Percentiles rank a stretch among this genome's conserved stretches.
Evolutionary conservation across 2,329 filamentous ascomycete species (phyloP).

Genomic region (Aureobasidium sp.): DNA sequence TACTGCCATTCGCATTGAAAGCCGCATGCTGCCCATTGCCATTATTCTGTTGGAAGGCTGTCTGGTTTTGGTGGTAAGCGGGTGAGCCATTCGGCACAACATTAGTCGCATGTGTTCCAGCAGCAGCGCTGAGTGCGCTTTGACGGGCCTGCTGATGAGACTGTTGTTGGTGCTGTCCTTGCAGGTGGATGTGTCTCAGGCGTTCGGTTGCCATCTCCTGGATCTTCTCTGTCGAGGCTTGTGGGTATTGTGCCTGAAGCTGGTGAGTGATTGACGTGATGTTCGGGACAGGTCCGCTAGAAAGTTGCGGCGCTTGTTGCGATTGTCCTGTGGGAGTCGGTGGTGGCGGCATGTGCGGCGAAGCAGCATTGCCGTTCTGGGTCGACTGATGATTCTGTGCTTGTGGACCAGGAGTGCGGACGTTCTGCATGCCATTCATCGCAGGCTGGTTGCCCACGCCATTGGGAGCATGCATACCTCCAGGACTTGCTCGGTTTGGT

Average conservation of each 20-base stretch:
- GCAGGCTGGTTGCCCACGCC: conserved; percentile 15
- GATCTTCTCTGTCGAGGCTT: conserved; percentile 45
- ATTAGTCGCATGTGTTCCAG: conserved; percentile 21
- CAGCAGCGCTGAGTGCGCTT: conserved; percentile 31
- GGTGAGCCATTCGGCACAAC: conserved; percentile 9
- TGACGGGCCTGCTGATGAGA: conserved; percentile 25
- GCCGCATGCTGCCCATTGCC: not conserved
- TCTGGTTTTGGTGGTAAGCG: conserved; percentile 13
- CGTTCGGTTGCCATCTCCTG: conserved; percentile 44
- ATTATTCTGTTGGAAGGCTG: conserved; percentile 15
- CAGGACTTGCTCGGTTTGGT: conserved; percentile 15
- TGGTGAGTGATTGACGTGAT: conserved; percentile 46
- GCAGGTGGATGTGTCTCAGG: conserved; percentile 24
- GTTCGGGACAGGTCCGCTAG: conserved; percentile 45
- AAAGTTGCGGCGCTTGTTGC: conserved; percentile 38
- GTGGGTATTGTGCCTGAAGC: conserved; percentile 43
- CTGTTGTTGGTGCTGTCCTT: conserved; percentile 19
- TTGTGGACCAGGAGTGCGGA: conserved; percentile 6
- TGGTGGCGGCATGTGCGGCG: conserved; percentile 30
- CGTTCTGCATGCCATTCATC: conserved; percentile 16
- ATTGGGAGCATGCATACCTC: not conserved
- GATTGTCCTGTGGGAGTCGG: conserved; percentile 23
- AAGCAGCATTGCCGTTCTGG: conserved; percentile 22
- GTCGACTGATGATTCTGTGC: conserved; percentile 13
- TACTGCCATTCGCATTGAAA: conserved; percentile 12